phyloP scores from a whole-genome alignment of 805 yeast genomes.

The Suhomyces canberraensis region DNA sequence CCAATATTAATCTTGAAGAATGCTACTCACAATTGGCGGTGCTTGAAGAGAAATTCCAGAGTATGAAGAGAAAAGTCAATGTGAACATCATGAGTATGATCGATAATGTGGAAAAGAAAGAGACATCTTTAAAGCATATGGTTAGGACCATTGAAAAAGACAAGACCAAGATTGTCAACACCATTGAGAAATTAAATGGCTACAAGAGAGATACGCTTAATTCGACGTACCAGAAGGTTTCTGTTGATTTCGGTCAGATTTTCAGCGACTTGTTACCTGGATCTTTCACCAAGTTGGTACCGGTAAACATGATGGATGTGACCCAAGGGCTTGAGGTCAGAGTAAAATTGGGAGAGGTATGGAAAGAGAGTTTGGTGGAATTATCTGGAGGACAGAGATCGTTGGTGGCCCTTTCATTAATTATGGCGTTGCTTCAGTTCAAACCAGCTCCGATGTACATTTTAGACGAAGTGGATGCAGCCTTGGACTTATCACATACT shows the following conservation, averaged over 20 bases:
- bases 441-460: slow-evolving; percentile 99
- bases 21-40: slow-evolving; percentile 55
- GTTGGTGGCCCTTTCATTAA: slow-evolving; percentile 85
- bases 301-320: slow-evolving; percentile 75
- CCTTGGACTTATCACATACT: slow-evolving; percentile 93
- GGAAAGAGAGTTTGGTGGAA: slow-evolving; percentile 96
- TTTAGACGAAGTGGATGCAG: slow-evolving; percentile 97
- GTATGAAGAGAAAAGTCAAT: slow-evolving; percentile 79
- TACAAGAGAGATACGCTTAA: slow-evolving; percentile 80
- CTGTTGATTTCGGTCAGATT: slow-evolving; percentile 84
- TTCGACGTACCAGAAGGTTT: slow-evolving; percentile 83
- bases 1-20: slow-evolving; percentile 60
- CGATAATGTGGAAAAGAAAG: slow-evolving; percentile 88
- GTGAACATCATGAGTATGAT: slow-evolving; percentile 86
- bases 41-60: slow-evolving; percentile 57
- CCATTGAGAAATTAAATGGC: slow-evolving; percentile 77
- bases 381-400: slow-evolving; percentile 97
- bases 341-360: slow-evolving; percentile 84
- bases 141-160: slow-evolving; percentile 85
- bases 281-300: slow-evolving; percentile 84
- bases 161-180: slow-evolving; percentile 83
- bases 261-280: slow-evolving; percentile 87
- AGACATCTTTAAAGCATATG: slow-evolving; percentile 69
- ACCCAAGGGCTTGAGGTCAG: slow-evolving; percentile 88
- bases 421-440: slow-evolving; percentile 87